Percentiles rank a stretch among this genome's conserved stretches.
phyloP scores from a whole-genome alignment of 2,329 filamentous ascomycete species.

The Stenocarpella maydis region DNA sequence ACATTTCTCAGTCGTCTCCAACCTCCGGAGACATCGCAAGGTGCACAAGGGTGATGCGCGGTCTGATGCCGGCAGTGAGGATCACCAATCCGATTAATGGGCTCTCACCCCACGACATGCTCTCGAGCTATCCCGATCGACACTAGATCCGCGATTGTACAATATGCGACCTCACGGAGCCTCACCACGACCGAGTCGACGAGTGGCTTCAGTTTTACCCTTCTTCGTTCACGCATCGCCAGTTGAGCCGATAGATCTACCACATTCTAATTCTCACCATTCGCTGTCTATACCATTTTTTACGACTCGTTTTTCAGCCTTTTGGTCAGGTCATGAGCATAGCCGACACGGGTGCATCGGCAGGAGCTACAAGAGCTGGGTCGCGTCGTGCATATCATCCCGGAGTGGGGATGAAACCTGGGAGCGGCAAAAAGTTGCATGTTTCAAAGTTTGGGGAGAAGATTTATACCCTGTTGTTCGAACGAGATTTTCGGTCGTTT shows the following conservation, averaged over 20 bases:
- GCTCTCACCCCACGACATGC: not conserved
- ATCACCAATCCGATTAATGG: conserved; percentile 66
- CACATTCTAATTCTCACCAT: conserved; percentile 40
- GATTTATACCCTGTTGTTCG: conserved; percentile 35
- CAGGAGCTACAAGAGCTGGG: conserved; percentile 4
- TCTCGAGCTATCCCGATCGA: conserved; percentile 16
- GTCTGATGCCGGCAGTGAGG: conserved; percentile 70
- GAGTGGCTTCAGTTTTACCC: conserved; percentile 5
- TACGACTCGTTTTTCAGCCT: conserved; percentile 3
- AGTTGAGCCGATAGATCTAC: conserved; percentile 39
- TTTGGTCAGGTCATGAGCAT: conserved; percentile 24
- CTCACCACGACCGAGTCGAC: conserved; percentile 21
- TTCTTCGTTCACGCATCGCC: conserved; percentile 22
- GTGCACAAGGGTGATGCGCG: conserved; percentile 84
- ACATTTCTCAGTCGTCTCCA: conserved; percentile 97
- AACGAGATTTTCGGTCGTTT: conserved; percentile 28
- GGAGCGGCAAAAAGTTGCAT: conserved; percentile 31
- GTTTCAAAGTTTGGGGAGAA: conserved; percentile 29
- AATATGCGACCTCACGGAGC: conserved; percentile 13
- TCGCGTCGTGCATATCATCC: conserved; percentile 33
- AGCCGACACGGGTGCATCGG: conserved; percentile 31
- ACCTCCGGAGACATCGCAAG: conserved; percentile 92
- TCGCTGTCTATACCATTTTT: conserved; percentile 36
- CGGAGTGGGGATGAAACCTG: conserved; percentile 27
- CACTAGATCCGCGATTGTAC: conserved; percentile 21